Base-by-base conservation (phyloP, 192 early-diverging fungal species). In the Entophlyctis helioformis region DNA sequence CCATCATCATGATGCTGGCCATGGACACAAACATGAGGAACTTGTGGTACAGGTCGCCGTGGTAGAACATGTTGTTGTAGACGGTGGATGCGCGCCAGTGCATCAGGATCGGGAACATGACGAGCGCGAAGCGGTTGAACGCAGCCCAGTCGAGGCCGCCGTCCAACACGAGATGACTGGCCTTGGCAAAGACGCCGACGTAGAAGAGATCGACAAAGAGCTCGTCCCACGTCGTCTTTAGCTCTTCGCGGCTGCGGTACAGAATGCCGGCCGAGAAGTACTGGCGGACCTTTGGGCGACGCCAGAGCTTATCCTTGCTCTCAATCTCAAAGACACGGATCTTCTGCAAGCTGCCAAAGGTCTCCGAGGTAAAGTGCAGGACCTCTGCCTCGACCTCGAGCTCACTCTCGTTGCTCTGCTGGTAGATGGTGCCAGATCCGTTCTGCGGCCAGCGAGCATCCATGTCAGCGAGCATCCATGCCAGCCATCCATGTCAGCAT, bases 121-220 rank as follows among this genome's bases (percentile, higher is more conserved):
- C 32, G 1, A 53, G 38, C n/a, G 33, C 12, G 23, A 46, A 45
- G n/a, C 35, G 9, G 10, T 6, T 12, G n/a, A 53, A 34, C 32
- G 29, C 29, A 5, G 36, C 31, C 42, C 42, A 51, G 13, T 42
- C 19, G 3, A 1, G 0, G n/a, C n/a, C n/a, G n/a, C n/a, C n/a
- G n/a, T n/a, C n/a, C 7, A 8, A 13, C 11, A 48, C 13, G 11
- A 48, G 34, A 21, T 16, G 19, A 13, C 46, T 20, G 24, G 51
- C 51, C 35, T 44, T 51, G 13, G 16, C 25, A 28, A 51, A 26
- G 22, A 36, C 24, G 21, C 56, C 56, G 18, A 51, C 49, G 38
- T 59, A 59, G 1, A 59, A 34, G 2, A 59, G 36, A 35, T 59
- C 56, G 2, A 46, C 19, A 46, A 59, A 59, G 11, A 59, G 36